Conservation (phyloP, 1,284 basidiomycete species). For the Chiua sp. region DNA sequence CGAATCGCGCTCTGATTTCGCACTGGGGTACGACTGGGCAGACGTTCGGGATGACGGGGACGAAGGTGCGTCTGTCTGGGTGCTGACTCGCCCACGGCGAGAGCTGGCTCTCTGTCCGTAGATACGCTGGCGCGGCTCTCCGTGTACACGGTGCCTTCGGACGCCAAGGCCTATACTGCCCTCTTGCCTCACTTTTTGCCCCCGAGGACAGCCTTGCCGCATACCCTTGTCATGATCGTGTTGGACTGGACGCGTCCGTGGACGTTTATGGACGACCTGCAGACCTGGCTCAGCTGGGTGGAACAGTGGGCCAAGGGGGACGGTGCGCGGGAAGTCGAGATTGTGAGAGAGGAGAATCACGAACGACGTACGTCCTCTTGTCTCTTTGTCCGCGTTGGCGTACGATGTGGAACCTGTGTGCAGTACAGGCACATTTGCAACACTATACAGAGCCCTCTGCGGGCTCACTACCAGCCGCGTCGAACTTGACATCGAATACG, state of each 20-base stretch:
- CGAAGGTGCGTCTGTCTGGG: slow-evolving; percentile 65
- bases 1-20: slow-evolving; percentile 67
- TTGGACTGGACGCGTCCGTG: slow-evolving; percentile 98
- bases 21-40: slow-evolving; percentile 87
- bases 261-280: slow-evolving; percentile 88
- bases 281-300: slow-evolving; percentile 87
- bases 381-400: slow-evolving; percentile 1
- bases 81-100: background rate
- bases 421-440: slow-evolving; percentile 89
- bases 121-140: slow-evolving; percentile 88
- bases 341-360: slow-evolving; percentile 77
- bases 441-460: slow-evolving; percentile 86
- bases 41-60: slow-evolving; percentile 88
- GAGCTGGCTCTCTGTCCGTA: slow-evolving; percentile 35
- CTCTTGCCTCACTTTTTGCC: slow-evolving; percentile 88
- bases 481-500: slow-evolving; percentile 59
- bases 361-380: slow-evolving; percentile 76
- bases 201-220: slow-evolving; percentile 67
- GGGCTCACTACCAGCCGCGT: slow-evolving; percentile 62
- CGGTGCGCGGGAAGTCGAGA: slow-evolving; percentile 65
- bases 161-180: slow-evolving; percentile 71
- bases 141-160: slow-evolving; percentile 88
- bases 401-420: background rate
- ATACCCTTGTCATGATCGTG: slow-evolving; percentile 86
- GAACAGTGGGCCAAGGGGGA: slow-evolving; percentile 82